These are phyloP conservation scores for Aspergillus sp. DNA, from an alignment of 2,329 filamentous ascomycete species.

Conservation along the genomic window DNA sequence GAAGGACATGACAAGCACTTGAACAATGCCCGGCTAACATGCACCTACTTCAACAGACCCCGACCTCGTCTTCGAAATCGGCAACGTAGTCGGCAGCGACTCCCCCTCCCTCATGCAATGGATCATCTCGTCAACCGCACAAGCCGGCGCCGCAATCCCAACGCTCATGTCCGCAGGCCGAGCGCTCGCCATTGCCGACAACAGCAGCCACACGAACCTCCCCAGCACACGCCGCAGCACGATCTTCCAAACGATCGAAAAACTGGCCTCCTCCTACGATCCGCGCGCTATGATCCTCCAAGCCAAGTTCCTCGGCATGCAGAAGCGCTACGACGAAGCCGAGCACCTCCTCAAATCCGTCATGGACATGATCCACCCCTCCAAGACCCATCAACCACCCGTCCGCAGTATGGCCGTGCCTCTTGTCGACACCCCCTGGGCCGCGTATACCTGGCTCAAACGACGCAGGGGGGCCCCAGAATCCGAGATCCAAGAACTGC, in stretches of 20 bases:
- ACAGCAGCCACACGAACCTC: background rate
- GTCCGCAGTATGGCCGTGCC: conserved; percentile 4
- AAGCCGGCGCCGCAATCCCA: conserved; percentile 21
- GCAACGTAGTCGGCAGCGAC: conserved; percentile 8
- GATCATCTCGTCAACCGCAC: conserved; percentile 20
- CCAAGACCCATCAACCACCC: background rate
- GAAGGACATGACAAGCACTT: background rate
- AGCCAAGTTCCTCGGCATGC: conserved; percentile 25
- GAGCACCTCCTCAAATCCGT: conserved; percentile 26
- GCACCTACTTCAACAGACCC: conserved; percentile 14
- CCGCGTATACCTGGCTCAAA: conserved; percentile 25
- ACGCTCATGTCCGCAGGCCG: conserved; percentile 14
- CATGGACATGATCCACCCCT: conserved; percentile 22
- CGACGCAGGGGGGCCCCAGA: background rate
- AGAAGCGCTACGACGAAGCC: conserved; percentile 22
- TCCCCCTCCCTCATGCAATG: conserved; percentile 17
- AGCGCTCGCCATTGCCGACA: conserved; percentile 5
- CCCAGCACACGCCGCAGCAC: background rate
- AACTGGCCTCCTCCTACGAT: conserved; percentile 23
- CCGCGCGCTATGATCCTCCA: conserved; percentile 31
- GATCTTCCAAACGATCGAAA: conserved; percentile 20
- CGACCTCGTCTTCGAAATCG: conserved; percentile 26
- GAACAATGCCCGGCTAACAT: background rate
- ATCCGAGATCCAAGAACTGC: conserved; percentile 1
- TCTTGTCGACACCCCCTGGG: conserved; percentile 27